Conservation (phyloP, 2,329 filamentous ascomycete genomes). For the Chrysoporthe cubensis region DNA sequence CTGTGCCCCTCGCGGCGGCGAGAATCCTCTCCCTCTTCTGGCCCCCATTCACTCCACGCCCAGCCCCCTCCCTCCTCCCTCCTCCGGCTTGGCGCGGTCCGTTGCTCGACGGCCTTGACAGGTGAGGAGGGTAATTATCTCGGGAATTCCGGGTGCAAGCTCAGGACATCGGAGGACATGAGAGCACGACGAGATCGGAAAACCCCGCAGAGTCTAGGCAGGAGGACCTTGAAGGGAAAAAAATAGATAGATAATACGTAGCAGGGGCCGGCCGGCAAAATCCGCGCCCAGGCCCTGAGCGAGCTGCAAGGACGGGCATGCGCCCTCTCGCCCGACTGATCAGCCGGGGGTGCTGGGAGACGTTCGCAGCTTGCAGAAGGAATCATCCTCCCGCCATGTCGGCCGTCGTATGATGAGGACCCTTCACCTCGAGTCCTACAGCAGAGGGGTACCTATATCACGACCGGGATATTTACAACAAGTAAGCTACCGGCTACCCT, state of each 20-base stretch:
- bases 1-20: too few species aligned
- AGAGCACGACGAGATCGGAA: background rate
- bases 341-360: background rate
- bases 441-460: too few species aligned
- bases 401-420: too few species aligned
- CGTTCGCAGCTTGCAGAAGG: background rate
- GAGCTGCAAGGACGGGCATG: slow-evolving; percentile 7
- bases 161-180: too few species aligned
- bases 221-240: background rate
- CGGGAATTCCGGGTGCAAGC: background rate
- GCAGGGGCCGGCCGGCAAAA: background rate
- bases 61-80: background rate
- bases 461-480: background rate
- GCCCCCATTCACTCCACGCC: background rate
- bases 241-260: background rate
- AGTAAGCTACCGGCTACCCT: background rate
- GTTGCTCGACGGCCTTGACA: background rate
- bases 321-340: background rate
- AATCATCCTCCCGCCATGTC: background rate
- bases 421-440: too few species aligned
- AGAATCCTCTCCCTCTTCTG: background rate
- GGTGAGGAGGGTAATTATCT: background rate
- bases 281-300: background rate
- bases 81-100: background rate
- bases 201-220: background rate